Evolutionary conservation across 495 filamentous ascomycete species (phyloP).

Genomic region (Elasticomyces elasticus): DNA sequence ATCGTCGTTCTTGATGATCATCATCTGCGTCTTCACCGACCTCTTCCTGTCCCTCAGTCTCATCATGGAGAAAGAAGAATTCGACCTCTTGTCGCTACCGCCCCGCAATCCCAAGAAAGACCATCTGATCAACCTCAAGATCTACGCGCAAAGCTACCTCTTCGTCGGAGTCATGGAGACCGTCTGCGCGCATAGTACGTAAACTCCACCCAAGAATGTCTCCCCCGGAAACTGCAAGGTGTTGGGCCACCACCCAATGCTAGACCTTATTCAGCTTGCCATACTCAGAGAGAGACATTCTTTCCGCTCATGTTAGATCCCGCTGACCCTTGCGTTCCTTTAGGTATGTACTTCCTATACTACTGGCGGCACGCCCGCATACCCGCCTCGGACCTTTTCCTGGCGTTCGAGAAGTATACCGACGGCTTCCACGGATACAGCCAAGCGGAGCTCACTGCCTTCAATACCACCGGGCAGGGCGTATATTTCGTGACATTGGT

Average conservation of each 20-base stretch:
- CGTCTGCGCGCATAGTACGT: conserved; percentile 38
- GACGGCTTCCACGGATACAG: conserved; percentile 43
- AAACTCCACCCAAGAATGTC: too few species aligned
- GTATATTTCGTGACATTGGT: conserved; percentile 67
- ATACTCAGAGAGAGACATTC: too few species aligned
- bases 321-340: too few species aligned
- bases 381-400: conserved; percentile 36
- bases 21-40: conserved; percentile 34
- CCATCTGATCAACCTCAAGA: conserved; percentile 40
- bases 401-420: conserved; percentile 39
- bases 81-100: conserved; percentile 27
- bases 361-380: conserved; percentile 39
- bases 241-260: too few species aligned
- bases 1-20: conserved; percentile 29
- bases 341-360: conserved; percentile 46
- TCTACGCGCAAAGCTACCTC: conserved; percentile 43
- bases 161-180: conserved; percentile 44
- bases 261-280: too few species aligned
- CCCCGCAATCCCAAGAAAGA: conserved; percentile 26
- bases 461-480: conserved; percentile 34
- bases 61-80: conserved; percentile 31
- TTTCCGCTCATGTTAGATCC: too few species aligned
- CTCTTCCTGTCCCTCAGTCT: conserved; percentile 27
- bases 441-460: conserved; percentile 32
- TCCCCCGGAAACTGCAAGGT: too few species aligned